Conservation (phyloP, 2,329 filamentous ascomycete genomes). For the Zasmidium angulare region DNA sequence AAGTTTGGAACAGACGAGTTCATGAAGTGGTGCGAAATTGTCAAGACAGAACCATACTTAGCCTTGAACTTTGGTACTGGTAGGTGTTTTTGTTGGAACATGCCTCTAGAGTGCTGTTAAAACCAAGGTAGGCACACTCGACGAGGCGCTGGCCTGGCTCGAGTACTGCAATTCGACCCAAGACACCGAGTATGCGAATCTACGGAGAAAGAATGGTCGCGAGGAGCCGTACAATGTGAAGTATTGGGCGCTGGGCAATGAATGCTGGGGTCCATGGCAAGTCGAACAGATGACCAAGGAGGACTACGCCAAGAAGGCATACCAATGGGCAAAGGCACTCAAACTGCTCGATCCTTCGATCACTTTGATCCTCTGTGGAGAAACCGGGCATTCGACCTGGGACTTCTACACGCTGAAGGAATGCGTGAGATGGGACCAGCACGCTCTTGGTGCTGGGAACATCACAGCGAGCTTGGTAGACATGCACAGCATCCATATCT, state of each 20-base stretch:
- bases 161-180: slow-evolving; percentile 82
- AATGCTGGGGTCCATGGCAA: slow-evolving; percentile 67
- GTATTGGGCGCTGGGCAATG: slow-evolving; percentile 84
- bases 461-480: slow-evolving; percentile 59
- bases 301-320: slow-evolving; percentile 67
- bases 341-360: slow-evolving; percentile 70
- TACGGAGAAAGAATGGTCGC: slow-evolving; percentile 72
- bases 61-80: slow-evolving; percentile 81
- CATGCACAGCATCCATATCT: slow-evolving; percentile 80
- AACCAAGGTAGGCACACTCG: slow-evolving; percentile 40
- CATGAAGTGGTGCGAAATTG: slow-evolving; percentile 68
- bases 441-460: slow-evolving; percentile 48
- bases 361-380: slow-evolving; percentile 70
- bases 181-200: slow-evolving; percentile 78
- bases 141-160: slow-evolving; percentile 70
- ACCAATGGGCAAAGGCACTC: slow-evolving; percentile 70
- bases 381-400: slow-evolving; percentile 68
- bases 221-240: slow-evolving; percentile 77
- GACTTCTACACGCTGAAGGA: slow-evolving; percentile 72
- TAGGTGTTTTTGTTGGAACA: slow-evolving; percentile 1
- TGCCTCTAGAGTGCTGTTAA: slow-evolving; percentile 8
- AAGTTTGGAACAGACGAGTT: slow-evolving; percentile 85
- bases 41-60: slow-evolving; percentile 76
- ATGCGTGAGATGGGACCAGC: slow-evolving; percentile 57
- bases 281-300: slow-evolving; percentile 67